phyloP scores from a whole-genome alignment of 1,139 yeast species.

The Meyerozyma athensensis region DNA sequence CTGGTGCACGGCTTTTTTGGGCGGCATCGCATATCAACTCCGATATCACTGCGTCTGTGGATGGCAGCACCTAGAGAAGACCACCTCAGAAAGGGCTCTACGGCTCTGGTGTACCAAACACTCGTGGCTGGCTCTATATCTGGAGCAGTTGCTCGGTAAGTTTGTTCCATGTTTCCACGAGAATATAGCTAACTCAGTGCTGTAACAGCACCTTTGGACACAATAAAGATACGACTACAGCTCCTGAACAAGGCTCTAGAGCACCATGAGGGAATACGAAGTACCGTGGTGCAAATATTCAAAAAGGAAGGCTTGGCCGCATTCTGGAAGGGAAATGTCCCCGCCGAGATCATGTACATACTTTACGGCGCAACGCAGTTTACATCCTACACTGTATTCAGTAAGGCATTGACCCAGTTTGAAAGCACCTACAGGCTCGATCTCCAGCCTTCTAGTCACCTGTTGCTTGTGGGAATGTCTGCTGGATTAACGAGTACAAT shows the following conservation, averaged over 20 bases:
- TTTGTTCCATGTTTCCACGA: conserved; percentile 4
- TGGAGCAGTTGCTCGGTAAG: conserved; percentile 59
- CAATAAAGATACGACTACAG: conserved; percentile 81
- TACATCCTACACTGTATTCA: conserved; percentile 59
- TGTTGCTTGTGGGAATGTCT: conserved; percentile 64
- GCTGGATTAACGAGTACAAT: conserved; percentile 76
- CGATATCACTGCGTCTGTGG: background rate
- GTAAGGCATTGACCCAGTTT: conserved; percentile 31
- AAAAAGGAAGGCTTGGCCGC: conserved; percentile 41
- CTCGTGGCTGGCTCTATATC: conserved; percentile 67
- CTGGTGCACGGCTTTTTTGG: background rate
- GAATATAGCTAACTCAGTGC: conserved; percentile 35
- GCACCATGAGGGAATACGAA: conserved; percentile 7
- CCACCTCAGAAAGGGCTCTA: conserved; percentile 48
- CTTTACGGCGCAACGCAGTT: conserved; percentile 85
- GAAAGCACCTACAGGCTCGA: conserved; percentile 21
- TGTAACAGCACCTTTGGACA: conserved; percentile 85
- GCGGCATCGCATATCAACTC: background rate
- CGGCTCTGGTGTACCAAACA: conserved; percentile 41
- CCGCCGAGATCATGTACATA: conserved; percentile 84
- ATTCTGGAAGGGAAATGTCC: conserved; percentile 92
- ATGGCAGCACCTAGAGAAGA: conserved; percentile 25
- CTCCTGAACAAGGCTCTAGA: conserved; percentile 32
- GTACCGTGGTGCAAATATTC: conserved; percentile 19
- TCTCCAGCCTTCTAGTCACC: conserved; percentile 39